Conservation (phyloP, 331 rosid genomes). For the Erythrophleum ivorense region DNA sequence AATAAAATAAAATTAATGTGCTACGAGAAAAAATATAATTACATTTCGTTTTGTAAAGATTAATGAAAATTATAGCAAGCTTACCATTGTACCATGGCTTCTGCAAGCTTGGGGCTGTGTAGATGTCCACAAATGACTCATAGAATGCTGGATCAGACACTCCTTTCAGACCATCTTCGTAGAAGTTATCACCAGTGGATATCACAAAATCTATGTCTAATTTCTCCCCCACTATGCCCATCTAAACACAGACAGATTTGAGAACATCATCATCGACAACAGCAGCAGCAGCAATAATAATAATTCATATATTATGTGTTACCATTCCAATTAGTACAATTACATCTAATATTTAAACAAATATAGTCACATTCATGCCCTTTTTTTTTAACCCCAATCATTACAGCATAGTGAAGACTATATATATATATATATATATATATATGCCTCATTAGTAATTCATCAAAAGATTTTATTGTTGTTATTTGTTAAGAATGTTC, state of each 20-base stretch:
- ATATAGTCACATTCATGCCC: no score
- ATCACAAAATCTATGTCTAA: constrained; percentile 69
- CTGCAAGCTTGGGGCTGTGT: constrained; percentile 77
- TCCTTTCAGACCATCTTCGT: constrained; percentile 66
- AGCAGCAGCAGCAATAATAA: no score
- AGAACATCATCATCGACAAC: neutral
- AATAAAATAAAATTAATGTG: neutral
- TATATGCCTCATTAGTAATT: no score
- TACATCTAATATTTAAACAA: no score
- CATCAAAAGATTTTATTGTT: no score
- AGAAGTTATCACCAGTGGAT: constrained; percentile 86
- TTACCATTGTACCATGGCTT: constrained; percentile 77
- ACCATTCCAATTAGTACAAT: no score
- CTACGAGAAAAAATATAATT: neutral
- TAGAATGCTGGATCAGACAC: constrained; percentile 66
- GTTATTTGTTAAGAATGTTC: no score
- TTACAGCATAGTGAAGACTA: no score
- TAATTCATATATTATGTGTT: no score
- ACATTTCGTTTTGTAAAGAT: neutral
- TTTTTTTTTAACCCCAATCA: no score
- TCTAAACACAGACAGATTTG: constrained; percentile 27
- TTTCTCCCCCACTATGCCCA: constrained; percentile 59
- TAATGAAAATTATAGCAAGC: neutral
- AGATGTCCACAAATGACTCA: constrained; percentile 67
- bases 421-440: no score